Base-by-base conservation (phyloP, 768 basidiomycete species). In the Amanita muscaria region DNA sequence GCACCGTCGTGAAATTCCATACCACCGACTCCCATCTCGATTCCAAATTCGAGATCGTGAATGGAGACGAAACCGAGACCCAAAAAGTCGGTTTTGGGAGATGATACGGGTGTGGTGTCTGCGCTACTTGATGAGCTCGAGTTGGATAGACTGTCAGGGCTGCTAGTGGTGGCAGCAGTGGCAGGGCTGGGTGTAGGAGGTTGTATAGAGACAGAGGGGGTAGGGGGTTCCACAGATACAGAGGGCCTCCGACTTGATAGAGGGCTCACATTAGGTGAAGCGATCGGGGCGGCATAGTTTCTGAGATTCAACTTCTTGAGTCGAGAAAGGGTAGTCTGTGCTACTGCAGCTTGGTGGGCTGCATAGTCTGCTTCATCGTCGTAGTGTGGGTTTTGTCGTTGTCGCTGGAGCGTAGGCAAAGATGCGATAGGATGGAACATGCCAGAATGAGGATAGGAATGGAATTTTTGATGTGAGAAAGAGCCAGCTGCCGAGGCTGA, bases 211-310 rank as follows among this genome's bases (percentile, higher is more conserved):
- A n/a, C n/a, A n/a, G n/a, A n/a, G n/a, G n/a, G n/a, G n/a, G n/a
- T n/a, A n/a, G n/a, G n/a, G n/a, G n/a, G n/a, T n/a, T n/a, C n/a
- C n/a, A n/a, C n/a, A n/a, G n/a, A n/a, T n/a, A 40, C 23, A 10
- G 32, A 43, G 3, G 44, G 19, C 12, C 36, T 35, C 2, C 36
- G 35, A n/a, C 36, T 37, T 19, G 37, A 22, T 9, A 18, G 9
- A 1, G 36, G 43, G 16, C 34, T 36, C 11, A 25, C 5, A 29
- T 16, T 14, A 2, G 43, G 43, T 10, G 33, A 24, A 9, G 31
- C 16, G 18, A 49, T 22, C 22, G 75, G 74, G 5, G 72, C 70
- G 7, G 73, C 71, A 50, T 77, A 77, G 58, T 76, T 77, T 50
- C 61, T 62, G 47, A 76, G 53, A 40, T 66, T 70, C 34, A 77